Base-by-base conservation (phyloP, 768 basidiomycete species). In the Russula foetens region DNA sequence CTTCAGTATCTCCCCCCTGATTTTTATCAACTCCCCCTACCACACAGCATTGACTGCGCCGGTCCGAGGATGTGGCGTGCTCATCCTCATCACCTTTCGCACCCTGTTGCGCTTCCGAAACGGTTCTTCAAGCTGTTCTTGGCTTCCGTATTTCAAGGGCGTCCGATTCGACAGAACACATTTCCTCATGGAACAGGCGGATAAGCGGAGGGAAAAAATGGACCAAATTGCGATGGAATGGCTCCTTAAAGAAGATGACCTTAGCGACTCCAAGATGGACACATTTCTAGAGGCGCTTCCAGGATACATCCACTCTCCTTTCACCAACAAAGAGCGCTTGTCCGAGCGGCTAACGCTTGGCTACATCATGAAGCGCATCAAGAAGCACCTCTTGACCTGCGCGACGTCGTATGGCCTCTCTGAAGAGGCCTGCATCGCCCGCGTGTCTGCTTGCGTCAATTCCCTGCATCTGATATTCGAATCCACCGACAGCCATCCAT, bases 1-100 rank as follows among this genome's bases (percentile, higher is more conserved):
- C 9, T 35, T 56, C 49, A 63, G 59, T n/a, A 23, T 63, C 28
- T 55, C 50, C 9, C 59, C 62, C 38, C 24, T 63, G n/a, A 31
- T 56, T 12, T 46, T 46, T 24, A 38, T 7, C 17, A 56, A 60
- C 23, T 55, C 51, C n/a, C 62, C 62, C 7, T 63, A 60, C 33
- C 21, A 60, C 6, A 63, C 62, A 23, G 46, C 59, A 17, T 15
- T 63, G 21, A 60, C 59, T 15, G 31, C 47, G 24, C 59, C 23
- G 17, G 39, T 60, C 26, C 59, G 31, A 15, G 26, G 21, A 7
- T 8, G 19, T 29, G 17, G 28, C 29, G 26, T 38, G 31, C 15
- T 41, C 43, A 4, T 45, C 33, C 23, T 44, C 23, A 21, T 19
- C 47, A 8, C 11, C 11, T 44, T n/a, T 12, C 59, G 47, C 19